These are phyloP conservation scores for Fraxinus ornus DNA, from an alignment of 305 asterid species.

Conservation along the genomic window DNA sequence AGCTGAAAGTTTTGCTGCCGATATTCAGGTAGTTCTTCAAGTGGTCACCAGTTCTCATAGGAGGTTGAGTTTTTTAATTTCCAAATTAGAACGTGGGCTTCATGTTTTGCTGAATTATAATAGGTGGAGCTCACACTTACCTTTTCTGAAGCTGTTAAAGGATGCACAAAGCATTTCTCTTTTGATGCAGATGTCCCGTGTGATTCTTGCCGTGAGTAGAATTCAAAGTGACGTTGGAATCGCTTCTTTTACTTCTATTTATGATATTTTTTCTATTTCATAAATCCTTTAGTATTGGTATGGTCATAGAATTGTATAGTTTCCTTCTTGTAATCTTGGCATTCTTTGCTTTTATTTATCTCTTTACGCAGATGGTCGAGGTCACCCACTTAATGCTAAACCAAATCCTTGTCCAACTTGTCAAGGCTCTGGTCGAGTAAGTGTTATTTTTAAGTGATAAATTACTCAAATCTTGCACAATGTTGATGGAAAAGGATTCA, in stretches of 20 bases:
- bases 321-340: conserved; percentile 11
- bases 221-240: conserved; percentile 18
- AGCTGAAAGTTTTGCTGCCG: conserved; percentile 48
- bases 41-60: conserved; percentile 21
- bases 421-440: conserved; percentile 74
- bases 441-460: conserved; percentile 22
- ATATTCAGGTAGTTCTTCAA: conserved; percentile 56
- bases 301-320: not conserved
- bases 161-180: conserved; percentile 77
- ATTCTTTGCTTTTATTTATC: conserved; percentile 27
- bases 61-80: conserved; percentile 21
- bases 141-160: conserved; percentile 81
- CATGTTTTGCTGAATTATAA: conserved; percentile 8
- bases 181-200: conserved; percentile 85
- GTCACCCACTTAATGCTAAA: conserved; percentile 68
- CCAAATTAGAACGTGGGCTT: conserved; percentile 21
- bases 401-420: conserved; percentile 66
- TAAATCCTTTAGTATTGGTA: not conserved
- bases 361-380: conserved; percentile 64
- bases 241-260: not conserved
- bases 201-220: conserved; percentile 74
- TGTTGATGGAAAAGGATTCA: not conserved
- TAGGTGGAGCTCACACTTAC: conserved; percentile 83
- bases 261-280: not conserved
- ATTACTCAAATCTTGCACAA: not conserved